Percentiles rank a stretch among this genome's conserved stretches.
These are phyloP conservation scores for Mortierella sp. DNA, from an alignment of 371 early-diverging fungal genomes.

Conservation along the genomic window DNA sequence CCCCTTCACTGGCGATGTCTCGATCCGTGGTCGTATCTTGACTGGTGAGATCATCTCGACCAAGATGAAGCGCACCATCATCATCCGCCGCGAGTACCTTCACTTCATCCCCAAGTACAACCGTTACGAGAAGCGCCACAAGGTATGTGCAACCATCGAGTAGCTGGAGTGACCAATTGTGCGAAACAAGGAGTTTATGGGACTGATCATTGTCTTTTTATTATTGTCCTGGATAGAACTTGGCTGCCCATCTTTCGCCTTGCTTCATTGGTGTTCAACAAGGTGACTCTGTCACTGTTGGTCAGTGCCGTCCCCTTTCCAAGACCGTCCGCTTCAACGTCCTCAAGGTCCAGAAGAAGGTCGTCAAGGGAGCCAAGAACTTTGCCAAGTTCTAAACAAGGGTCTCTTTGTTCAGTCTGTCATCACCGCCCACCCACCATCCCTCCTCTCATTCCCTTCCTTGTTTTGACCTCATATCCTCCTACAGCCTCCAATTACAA, in stretches of 20 bases:
- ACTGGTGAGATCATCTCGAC: constrained; percentile 96
- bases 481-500: too few species aligned
- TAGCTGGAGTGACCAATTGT: not conserved
- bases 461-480: not conserved
- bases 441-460: constrained; percentile 1
- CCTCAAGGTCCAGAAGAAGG: constrained; percentile 92
- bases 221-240: constrained; percentile 82
- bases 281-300: constrained; percentile 55
- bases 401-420: constrained; percentile 31
- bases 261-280: constrained; percentile 95
- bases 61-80: constrained; percentile 99
- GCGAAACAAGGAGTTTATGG: not conserved
- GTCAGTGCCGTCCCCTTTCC: constrained; percentile 74
- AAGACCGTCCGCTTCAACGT: constrained; percentile 99
- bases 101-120: constrained; percentile 99
- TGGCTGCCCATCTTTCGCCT: constrained; percentile 99
- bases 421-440: too few species aligned
- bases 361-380: constrained; percentile 90
- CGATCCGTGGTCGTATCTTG: constrained; percentile 98
- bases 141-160: constrained; percentile 51
- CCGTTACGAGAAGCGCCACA: constrained; percentile 99
- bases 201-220: not conserved
- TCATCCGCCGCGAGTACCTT: constrained; percentile 99
- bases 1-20: constrained; percentile 99
- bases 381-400: constrained; percentile 95